Evolutionary conservation across 345 rosid genomes (phyloP), one percentile per base, ranked within the genome.

Genomic region (Crucihimalaya himalaica): DNA sequence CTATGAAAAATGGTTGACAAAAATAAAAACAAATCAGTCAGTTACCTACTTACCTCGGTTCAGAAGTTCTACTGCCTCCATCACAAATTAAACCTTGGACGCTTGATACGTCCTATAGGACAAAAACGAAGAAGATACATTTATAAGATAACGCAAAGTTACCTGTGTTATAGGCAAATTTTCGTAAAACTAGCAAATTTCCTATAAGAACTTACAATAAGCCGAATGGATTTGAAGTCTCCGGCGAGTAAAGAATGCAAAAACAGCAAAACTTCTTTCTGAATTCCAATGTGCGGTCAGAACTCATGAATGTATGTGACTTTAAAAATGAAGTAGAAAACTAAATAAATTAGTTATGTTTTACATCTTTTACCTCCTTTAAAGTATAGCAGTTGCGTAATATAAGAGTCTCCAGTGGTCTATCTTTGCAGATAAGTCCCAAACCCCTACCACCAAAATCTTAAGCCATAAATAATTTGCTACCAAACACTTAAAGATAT

Each of bases 211-310:
- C 93, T 76, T 85, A 93, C 97, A 76, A 93, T 67, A 63, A 78
- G 82, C 46, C 78, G 84, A 55, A 93, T 85, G 69, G 52, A 83
- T 73, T 86, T 86, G 70, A 87, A 87, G 78, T 93, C 93, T 78
- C 97, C 92, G 1, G 86, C 79, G 58, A 93, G 75, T 75, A 90
- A 63, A n/a, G 85, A 79, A 15, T 78, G 74, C 40, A 90, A 73
- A 57, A 93, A 84, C 71, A 83, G 85, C 57, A 84, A 82, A 74
- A 90, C 90, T 86, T 93, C 96, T 68, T 70, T 72, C 97, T 93
- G 85, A 77, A 31, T 83, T 16, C 61, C 81, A 21, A 51, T 7
- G 13, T 40, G 18, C 11, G 53, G 20, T 48, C 34, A 66, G 11
- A 18, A 66, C 59, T 74, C 60, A 66, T 8, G 27, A 57, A 18